A percentile compares a stretch with the other conserved stretches of the same genome.
Conservation (phyloP, 2,329 filamentous ascomycete genomes). For the Penicillium sp. region DNA sequence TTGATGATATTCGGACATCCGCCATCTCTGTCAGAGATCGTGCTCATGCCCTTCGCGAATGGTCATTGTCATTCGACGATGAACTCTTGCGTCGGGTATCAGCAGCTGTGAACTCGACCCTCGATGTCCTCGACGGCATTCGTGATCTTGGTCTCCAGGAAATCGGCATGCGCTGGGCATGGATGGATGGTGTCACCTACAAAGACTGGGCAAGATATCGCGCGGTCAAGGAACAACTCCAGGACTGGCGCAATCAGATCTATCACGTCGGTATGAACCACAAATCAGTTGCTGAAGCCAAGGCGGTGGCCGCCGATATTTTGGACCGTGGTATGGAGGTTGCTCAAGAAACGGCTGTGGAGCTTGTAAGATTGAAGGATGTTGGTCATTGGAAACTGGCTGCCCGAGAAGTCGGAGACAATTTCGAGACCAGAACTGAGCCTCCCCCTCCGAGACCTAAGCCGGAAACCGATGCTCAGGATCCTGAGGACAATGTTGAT, state of each 20-base stretch:
- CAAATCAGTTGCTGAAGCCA: slow-evolving; percentile 67
- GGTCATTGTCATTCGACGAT: slow-evolving; percentile 71
- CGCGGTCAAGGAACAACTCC: slow-evolving; percentile 76
- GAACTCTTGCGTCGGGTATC: slow-evolving; percentile 69
- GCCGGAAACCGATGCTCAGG: slow-evolving; percentile 19
- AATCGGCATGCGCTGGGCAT: slow-evolving; percentile 91
- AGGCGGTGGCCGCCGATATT: slow-evolving; percentile 66
- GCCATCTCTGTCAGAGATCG: slow-evolving; percentile 73
- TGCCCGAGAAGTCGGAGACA: slow-evolving; percentile 70
- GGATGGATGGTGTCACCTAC: slow-evolving; percentile 93
- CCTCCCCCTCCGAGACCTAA: slow-evolving; percentile 34
- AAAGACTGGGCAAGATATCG: slow-evolving; percentile 97
- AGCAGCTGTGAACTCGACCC: slow-evolving; percentile 73
- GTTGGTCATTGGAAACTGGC: slow-evolving; percentile 81
- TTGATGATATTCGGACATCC: slow-evolving; percentile 61
- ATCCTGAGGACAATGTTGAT: slow-evolving; percentile 6
- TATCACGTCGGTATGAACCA: slow-evolving; percentile 74
- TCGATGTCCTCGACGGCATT: slow-evolving; percentile 79
- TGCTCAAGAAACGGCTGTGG: slow-evolving; percentile 75
- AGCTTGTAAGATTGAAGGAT: slow-evolving; percentile 78
- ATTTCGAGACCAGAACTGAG: slow-evolving; percentile 68
- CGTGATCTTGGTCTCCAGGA: slow-evolving; percentile 83
- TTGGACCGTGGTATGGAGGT: slow-evolving; percentile 78
- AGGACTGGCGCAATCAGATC: slow-evolving; percentile 81
- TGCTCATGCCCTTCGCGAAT: slow-evolving; percentile 73